Base-by-base conservation (phyloP, 202 grass and related monocot genomes). In the Saccharum hybrid region DNA sequence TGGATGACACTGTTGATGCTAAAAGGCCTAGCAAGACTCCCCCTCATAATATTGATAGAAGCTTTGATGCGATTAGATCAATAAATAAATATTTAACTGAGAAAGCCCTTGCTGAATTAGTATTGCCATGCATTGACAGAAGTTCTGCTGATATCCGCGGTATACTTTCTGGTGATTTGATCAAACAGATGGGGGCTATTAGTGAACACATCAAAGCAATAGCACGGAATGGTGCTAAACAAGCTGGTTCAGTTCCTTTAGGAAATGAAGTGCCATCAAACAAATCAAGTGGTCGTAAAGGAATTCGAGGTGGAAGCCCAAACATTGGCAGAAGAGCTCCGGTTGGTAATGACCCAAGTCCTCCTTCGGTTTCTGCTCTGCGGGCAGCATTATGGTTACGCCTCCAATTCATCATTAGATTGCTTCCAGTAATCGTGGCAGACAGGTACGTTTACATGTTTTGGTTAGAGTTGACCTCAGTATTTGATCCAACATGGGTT, bases 181-280 rank as follows among this genome's bases (percentile, higher is more conserved):
- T 89, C 83, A 99, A 99, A 86, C 96, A 99, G 86, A 94, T 99
- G 91, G 96, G 91, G 54, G 46, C 73, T 77, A 89, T 99, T 74
- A 90, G 89, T 51, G 91, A 90, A 45, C 93, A 99, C 70, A 96
- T 96, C 82, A 94, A 92, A 81, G 72, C 79, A 94, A 81, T 93
- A 90, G 46, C 86, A 85, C 73, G 85, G 51, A 92, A 77, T 86
- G 91, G 89, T 84, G 78, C 72, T n/a, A 96, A 95, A 83, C 91
- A 94, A 73, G 77, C 82, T 80, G 88, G 88, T 94, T 85, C 79
- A 71, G 78, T 86, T 70, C 82, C 86, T 61, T 90, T 88, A 30
- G 94, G 88, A 74, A 85, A 85, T 75, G 96, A 99, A 88, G 81
- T 78, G 85, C 40, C 88, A 81, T 87, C 89, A 31, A 92, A 76